Percentiles rank a stretch among this genome's conserved stretches.
phyloP scores from a whole-genome alignment of 2,329 filamentous ascomycete species.

The Verticillium alfalfae region DNA sequence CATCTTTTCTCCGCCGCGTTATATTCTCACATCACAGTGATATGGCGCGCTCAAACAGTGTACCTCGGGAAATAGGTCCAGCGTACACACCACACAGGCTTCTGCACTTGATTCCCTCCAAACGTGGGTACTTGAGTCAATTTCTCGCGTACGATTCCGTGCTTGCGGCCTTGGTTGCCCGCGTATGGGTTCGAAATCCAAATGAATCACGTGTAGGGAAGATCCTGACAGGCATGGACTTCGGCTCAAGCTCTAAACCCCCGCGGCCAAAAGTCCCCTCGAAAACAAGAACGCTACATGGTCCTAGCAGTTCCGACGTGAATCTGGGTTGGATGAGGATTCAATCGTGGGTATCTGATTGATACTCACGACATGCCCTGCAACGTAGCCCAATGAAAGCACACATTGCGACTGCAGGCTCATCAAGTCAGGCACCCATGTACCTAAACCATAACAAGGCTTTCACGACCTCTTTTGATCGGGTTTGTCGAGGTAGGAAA shows the following conservation, averaged over 20 bases:
- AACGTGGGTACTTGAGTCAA: not conserved
- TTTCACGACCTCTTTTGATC: slow-evolving; percentile 11
- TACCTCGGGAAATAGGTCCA: too few relatives aligned
- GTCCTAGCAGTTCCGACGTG: not conserved
- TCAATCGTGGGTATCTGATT: too few relatives aligned
- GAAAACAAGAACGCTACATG: not conserved
- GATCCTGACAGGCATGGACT: not conserved
- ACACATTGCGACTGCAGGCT: too few relatives aligned
- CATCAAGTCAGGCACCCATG: too few relatives aligned
- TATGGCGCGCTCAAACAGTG: too few relatives aligned
- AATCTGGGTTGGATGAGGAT: too few relatives aligned
- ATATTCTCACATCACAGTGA: too few relatives aligned
- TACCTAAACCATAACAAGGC: slow-evolving; percentile 8
- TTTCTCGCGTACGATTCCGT: not conserved
- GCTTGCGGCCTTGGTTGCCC: not conserved
- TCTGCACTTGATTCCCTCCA: too few relatives aligned
- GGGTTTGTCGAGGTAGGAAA: slow-evolving; percentile 11
- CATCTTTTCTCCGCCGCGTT: too few relatives aligned
- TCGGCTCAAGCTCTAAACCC: not conserved
- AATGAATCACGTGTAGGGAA: not conserved
- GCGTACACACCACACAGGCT: too few relatives aligned
- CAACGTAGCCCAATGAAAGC: not conserved
- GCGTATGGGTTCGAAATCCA: not conserved
- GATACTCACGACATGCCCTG: not conserved
- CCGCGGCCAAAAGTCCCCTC: not conserved